Evolutionary conservation across 148 eudicot species (phyloP).

Genomic region (Agrostemma githago): DNA sequence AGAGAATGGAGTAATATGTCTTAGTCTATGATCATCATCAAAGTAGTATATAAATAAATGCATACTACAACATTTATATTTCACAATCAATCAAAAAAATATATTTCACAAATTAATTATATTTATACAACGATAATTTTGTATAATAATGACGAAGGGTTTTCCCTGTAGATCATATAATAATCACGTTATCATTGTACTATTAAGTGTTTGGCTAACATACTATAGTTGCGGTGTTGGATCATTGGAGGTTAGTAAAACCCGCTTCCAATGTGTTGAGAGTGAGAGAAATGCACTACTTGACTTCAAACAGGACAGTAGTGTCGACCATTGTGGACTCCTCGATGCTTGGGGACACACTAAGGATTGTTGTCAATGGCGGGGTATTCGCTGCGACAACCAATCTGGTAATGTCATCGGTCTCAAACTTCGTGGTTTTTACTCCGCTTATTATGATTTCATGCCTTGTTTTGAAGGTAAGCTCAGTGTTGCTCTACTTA

Average conservation of each 20-base stretch:
- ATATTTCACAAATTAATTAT: too few species aligned
- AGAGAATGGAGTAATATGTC: too few species aligned
- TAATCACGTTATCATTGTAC: neutral
- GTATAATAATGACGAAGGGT: too few species aligned
- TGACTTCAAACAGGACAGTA: constrained; percentile 9
- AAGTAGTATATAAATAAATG: too few species aligned
- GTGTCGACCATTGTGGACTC: constrained; percentile 5
- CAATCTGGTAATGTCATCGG: constrained; percentile 13
- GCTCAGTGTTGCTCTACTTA: neutral
- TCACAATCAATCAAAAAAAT: too few species aligned
- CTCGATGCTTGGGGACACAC: constrained; percentile 13
- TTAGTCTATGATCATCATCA: too few species aligned
- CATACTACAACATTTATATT: too few species aligned
- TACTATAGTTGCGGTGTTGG: neutral
- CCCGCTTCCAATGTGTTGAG: neutral
- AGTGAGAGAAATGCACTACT: constrained; percentile 12
- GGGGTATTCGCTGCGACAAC: constrained; percentile 17
- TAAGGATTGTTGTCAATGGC: constrained; percentile 20
- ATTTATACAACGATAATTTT: too few species aligned
- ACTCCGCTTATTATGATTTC: too few species aligned
- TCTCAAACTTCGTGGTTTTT: neutral
- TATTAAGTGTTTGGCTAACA: neutral
- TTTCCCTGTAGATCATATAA: neutral
- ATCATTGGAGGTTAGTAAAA: neutral
- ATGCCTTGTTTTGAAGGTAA: constrained; percentile 13